Evolutionary conservation across 371 early-diverging fungal genomes (phyloP).

Genomic region (Pancytospora epiphaga): DNA sequence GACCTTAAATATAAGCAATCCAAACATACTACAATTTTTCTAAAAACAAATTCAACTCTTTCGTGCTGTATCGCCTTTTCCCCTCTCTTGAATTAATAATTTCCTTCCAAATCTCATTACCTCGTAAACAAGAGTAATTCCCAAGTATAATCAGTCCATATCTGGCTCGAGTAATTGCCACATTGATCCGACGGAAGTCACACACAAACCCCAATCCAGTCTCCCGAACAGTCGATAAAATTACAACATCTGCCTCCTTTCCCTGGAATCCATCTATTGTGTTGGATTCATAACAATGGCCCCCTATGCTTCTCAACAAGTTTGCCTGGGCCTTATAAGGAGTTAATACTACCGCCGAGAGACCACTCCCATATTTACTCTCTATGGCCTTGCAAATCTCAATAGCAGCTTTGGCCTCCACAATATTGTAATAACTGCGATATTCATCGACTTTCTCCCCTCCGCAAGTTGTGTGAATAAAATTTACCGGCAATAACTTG

Average conservation of each 20-base stretch:
- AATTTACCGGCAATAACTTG: not conserved
- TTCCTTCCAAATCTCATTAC: not conserved
- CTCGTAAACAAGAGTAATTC: not conserved
- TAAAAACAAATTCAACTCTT: too few relatives aligned
- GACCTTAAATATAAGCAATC: too few relatives aligned
- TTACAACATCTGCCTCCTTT: constrained; percentile 53
- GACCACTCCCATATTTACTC: constrained; percentile 3
- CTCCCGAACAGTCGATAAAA: constrained; percentile 75
- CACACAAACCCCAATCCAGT: constrained; percentile 76
- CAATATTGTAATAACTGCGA: constrained; percentile 13
- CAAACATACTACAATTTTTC: too few relatives aligned
- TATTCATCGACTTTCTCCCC: constrained; percentile 8
- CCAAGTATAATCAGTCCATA: constrained; percentile 78
- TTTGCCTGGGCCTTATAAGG: constrained; percentile 51
- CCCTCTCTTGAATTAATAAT: not conserved
- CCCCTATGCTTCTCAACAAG: not conserved
- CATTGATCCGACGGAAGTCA: constrained; percentile 80
- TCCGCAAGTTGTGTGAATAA: constrained; percentile 28
- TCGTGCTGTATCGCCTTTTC: not conserved
- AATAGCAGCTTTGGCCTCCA: constrained; percentile 8
- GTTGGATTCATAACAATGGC: constrained; percentile 68
- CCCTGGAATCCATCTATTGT: constrained; percentile 61
- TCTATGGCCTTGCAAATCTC: constrained; percentile 14
- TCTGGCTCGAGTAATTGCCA: constrained; percentile 83
- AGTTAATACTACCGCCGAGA: constrained; percentile 46